Conservation (phyloP, 1,139 yeast genomes). For the Tardiomyces blankii region DNA sequence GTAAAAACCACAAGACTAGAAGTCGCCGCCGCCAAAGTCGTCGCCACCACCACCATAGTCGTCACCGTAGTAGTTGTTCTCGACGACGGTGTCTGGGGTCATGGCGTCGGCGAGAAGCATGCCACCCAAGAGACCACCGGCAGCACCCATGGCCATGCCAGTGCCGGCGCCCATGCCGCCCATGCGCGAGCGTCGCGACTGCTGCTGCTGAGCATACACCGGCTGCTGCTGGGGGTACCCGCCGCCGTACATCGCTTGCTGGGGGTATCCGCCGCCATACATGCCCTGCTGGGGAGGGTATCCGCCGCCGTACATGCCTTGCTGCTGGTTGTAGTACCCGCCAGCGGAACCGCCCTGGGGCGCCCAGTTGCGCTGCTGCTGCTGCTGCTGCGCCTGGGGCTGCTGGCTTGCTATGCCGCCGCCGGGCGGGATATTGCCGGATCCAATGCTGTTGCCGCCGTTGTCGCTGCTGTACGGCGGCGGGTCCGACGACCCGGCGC, state of each 20-base stretch:
- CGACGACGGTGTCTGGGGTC: slow-evolving; percentile 11
- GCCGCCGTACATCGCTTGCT: slow-evolving; percentile 1
- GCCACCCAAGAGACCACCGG: slow-evolving; percentile 76
- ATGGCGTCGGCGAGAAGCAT: slow-evolving; percentile 42
- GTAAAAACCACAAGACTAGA: no score
- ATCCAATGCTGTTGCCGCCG: slow-evolving; percentile 1
- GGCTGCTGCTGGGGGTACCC: slow-evolving; percentile 11
- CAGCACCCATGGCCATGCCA: slow-evolving; percentile 59
- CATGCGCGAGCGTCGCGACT: slow-evolving; percentile 9
- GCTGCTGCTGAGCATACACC: slow-evolving; percentile 17
- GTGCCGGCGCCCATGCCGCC: slow-evolving; percentile 17
- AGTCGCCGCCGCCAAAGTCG: slow-evolving; percentile 2
- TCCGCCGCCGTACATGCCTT: neutral
- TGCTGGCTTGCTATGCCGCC: neutral
- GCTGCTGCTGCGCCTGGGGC: slow-evolving; percentile 1
- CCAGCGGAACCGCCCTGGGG: neutral
- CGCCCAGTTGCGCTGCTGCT: slow-evolving; percentile 3
- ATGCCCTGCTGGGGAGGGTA: slow-evolving; percentile 3
- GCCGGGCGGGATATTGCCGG: neutral
- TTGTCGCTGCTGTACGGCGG: slow-evolving; percentile 1
- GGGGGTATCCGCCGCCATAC: slow-evolving; percentile 1
- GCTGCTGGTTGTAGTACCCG: neutral
- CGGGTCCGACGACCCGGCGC: slow-evolving; percentile 2
- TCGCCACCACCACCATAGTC: slow-evolving; percentile 10
- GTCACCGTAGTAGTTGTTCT: slow-evolving; percentile 5